phyloP scores from a whole-genome alignment of 106 monocot species.

The Dendrobium chrysotoxum region DNA sequence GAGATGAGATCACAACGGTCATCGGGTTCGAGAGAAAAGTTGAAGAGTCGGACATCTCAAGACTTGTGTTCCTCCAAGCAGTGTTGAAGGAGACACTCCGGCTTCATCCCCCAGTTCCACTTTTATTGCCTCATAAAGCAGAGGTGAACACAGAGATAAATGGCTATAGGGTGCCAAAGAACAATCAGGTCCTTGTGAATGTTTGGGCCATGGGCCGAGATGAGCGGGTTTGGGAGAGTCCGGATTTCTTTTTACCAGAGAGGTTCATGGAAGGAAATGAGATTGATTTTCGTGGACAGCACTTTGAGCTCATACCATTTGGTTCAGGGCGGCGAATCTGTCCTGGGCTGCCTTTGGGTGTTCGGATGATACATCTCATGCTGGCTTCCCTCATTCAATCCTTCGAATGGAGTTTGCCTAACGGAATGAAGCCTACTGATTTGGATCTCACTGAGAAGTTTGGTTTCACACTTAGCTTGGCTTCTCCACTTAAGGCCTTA shows the following conservation, averaged over 20 bases:
- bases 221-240: not conserved
- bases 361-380: conserved; percentile 13
- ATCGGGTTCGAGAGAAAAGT: conserved; percentile 18
- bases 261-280: not conserved
- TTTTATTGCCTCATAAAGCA: conserved; percentile 40
- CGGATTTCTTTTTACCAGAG: conserved; percentile 5
- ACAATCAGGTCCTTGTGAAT: not conserved
- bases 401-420: conserved; percentile 10
- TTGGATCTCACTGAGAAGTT: conserved; percentile 11
- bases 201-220: conserved; percentile 12
- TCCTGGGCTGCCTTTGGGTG: conserved; percentile 8
- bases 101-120: conserved; percentile 36
- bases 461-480: conserved; percentile 6
- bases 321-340: conserved; percentile 18
- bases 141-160: not conserved
- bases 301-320: conserved; percentile 1
- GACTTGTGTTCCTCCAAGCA: conserved; percentile 38
- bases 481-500: conserved; percentile 9
- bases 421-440: not conserved
- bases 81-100: conserved; percentile 52
- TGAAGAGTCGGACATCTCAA: conserved; percentile 32
- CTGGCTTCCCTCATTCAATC: conserved; percentile 14
- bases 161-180: not conserved
- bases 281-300: not conserved
- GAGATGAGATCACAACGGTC: conserved; percentile 19